Evolutionary conservation across 2,329 filamentous ascomycete species (phyloP), one percentile per base, ranked within the genome.

Genomic region (Graphiopsis chlorocephala): DNA sequence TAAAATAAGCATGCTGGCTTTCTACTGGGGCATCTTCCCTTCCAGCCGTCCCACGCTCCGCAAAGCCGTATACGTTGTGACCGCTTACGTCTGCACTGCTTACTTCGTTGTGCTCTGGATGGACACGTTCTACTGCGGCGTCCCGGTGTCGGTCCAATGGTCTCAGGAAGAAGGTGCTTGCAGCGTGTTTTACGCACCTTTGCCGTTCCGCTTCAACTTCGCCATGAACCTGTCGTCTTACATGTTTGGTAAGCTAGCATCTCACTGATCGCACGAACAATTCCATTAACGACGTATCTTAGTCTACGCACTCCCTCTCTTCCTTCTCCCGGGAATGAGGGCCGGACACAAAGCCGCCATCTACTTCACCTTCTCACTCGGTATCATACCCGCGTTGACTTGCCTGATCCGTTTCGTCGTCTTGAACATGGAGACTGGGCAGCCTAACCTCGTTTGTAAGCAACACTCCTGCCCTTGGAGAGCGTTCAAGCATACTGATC

Each of bases 1-100:
- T 3, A 77, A 77, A 60, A 67, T 77, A 65, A 76, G 74, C 65
- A 77, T 77, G 75, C 25, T 77, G 25, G 75, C 75, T 1, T 77
- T 77, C 60, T 77, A 77, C 65, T 77, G 75, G 75, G 71, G 70
- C 6, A 76, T 77, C 63, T 77, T 77, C 66, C 68, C 68, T 8
- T 64, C 45, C 3, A 70, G 71, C n/a, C 71, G 71, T 38, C 60
- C 68, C 0, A 56, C 23, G 14, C 75, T 76, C 67, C 72, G 72
- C 61, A 74, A 71, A 64, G 67, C 70, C 5, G 55, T 77, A 2
- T 76, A 71, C 20, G 72, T 68, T 1, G 72, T 76, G 38, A 75
- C 73, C 14, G 74, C 72, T 0, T 77, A 77, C 58, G 75, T 78
- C 14, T 61, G 42, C 58, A 31, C 31, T 5, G 58, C 45, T n/a